phyloP scores from a whole-genome alignment of 2,329 filamentous ascomycete species.

The Colletotrichum acutatum region DNA sequence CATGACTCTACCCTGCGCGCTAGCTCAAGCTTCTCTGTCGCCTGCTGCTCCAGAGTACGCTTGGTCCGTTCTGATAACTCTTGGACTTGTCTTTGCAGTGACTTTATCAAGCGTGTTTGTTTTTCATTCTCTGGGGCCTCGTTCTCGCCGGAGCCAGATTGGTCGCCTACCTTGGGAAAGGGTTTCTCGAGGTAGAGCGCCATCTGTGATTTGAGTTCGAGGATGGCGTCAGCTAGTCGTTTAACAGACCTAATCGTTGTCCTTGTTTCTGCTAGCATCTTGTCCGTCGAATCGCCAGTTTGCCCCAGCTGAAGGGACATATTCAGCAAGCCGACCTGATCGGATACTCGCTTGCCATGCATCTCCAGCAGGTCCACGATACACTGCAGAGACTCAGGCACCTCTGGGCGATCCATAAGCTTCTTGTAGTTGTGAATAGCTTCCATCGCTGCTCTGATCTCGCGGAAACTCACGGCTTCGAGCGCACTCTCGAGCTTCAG shows the following conservation, averaged over 20 bases:
- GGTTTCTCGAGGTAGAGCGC: neutral
- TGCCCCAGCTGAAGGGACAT: neutral
- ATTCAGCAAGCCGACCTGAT: neutral
- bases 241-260: neutral
- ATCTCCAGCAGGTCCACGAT: neutral
- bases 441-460: conserved; percentile 8
- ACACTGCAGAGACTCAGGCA: conserved; percentile 1
- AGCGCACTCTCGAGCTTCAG: neutral
- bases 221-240: neutral
- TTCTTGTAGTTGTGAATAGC: conserved; percentile 12
- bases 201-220: neutral
- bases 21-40: neutral
- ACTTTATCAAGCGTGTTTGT: neutral
- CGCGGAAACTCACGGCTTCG: neutral
- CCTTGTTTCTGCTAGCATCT: neutral
- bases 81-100: neutral
- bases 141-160: neutral
- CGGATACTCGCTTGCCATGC: neutral
- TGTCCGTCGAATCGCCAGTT: neutral
- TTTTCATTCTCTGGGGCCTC: neutral
- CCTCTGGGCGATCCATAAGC: conserved; percentile 7
- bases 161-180: neutral
- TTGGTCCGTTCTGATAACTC: neutral
- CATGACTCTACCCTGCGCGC: neutral
- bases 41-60: neutral